Conservation (phyloP, 23 red algal species). For the Chondrus crispus region DNA sequence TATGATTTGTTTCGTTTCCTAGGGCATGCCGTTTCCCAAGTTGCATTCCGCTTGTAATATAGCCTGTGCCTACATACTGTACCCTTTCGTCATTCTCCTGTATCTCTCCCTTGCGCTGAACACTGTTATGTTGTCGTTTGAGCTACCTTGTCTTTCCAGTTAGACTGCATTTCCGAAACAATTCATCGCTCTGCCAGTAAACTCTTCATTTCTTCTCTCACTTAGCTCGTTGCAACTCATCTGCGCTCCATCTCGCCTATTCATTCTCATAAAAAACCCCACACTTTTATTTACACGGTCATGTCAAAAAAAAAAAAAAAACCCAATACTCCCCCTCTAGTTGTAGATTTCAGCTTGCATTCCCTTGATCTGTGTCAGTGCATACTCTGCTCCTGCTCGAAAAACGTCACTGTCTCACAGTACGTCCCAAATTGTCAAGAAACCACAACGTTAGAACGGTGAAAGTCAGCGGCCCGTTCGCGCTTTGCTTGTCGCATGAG, state of each 20-base stretch:
- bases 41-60: too few species aligned
- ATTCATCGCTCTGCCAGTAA: background rate
- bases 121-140: background rate
- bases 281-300: background rate
- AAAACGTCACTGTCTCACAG: constrained; percentile 35
- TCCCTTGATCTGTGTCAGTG: constrained; percentile 2
- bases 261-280: too few species aligned
- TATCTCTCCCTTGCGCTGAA: background rate
- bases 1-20: too few species aligned
- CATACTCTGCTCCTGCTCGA: constrained; percentile 32
- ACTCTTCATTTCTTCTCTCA: background rate
- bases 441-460: background rate
- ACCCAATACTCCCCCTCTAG: background rate
- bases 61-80: too few species aligned
- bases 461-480: background rate
- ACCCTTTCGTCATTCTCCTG: too few species aligned
- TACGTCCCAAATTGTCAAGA: background rate
- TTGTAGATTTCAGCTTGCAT: background rate
- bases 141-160: background rate
- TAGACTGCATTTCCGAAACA: background rate
- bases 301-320: background rate
- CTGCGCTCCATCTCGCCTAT: too few species aligned
- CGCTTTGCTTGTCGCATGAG: background rate
- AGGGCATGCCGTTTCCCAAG: too few species aligned
- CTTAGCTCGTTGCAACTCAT: background rate